A percentile compares a stretch with the other conserved stretches of the same genome.
Evolutionary conservation across 371 early-diverging fungal species (phyloP).

Genomic region (Batkoa obscura): DNA sequence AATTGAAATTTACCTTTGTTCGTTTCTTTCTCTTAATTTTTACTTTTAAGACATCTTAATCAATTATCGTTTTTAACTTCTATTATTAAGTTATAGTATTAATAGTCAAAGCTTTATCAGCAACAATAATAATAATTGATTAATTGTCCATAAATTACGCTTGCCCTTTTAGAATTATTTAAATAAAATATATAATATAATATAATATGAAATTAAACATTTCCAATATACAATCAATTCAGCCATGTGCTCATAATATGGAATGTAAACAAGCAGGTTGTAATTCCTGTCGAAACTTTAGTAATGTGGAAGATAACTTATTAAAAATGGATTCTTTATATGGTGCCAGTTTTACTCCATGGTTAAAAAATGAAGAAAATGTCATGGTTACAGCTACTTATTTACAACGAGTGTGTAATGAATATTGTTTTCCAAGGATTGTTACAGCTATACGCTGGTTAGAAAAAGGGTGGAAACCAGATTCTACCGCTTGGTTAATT

Average conservation of each 20-base stretch:
- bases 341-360: conserved; percentile 48
- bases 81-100: no score
- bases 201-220: no score
- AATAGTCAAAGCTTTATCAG: no score
- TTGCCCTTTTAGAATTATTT: no score
- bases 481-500: conserved; percentile 35
- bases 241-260: conserved; percentile 2
- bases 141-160: no score
- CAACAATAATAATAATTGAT: no score
- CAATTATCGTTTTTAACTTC: no score
- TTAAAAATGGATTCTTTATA: conserved; percentile 47
- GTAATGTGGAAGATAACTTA: conserved; percentile 40
- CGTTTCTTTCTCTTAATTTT: no score
- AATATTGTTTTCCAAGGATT: conserved; percentile 42
- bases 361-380: conserved; percentile 52
- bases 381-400: conserved; percentile 44
- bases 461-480: conserved; percentile 43
- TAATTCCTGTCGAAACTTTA: conserved; percentile 17
- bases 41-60: no score
- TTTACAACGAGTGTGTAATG: conserved; percentile 47
- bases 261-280: conserved; percentile 4
- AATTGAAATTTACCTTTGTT: no score
- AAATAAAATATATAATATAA: no score
- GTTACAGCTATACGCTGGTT: conserved; percentile 50
- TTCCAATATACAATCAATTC: no score